A percentile compares a stretch with the other conserved stretches of the same genome.
Evolutionary conservation across 169 alveolate species (phyloP).

Genomic region (Eimeria acervulina): DNA sequence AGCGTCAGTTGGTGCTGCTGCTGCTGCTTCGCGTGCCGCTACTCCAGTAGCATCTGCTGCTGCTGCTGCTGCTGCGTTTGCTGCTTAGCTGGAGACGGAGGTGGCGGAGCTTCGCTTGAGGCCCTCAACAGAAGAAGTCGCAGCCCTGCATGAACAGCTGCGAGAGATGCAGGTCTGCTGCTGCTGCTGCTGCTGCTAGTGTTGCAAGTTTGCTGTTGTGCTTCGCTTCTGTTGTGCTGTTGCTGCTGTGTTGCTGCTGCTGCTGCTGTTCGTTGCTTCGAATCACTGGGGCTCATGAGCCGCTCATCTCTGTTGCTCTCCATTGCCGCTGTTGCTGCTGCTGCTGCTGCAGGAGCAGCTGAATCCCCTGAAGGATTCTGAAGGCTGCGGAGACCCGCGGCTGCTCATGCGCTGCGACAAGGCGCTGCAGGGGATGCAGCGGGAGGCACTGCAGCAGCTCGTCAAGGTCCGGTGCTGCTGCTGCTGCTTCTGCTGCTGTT

Average conservation of each 20-base stretch:
- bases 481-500: constrained; percentile 11
- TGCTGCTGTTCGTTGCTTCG: not conserved
- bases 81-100: constrained; percentile 52
- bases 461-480: constrained; percentile 67
- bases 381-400: constrained; percentile 68
- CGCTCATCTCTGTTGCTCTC: not conserved
- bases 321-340: constrained; percentile 41
- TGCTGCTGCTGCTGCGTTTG: constrained; percentile 4
- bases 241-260: constrained; percentile 60
- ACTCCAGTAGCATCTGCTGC: not conserved
- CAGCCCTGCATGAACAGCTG: constrained; percentile 35
- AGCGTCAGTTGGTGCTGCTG: constrained; percentile 43
- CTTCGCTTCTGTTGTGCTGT: constrained; percentile 37
- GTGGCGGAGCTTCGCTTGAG: constrained; percentile 51
- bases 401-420: constrained; percentile 68
- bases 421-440: constrained; percentile 63
- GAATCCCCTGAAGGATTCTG: constrained; percentile 32
- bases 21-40: constrained; percentile 39
- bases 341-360: constrained; percentile 74
- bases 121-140: constrained; percentile 47
- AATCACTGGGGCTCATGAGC: not conserved
- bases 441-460: constrained; percentile 67
- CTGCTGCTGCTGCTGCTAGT: constrained; percentile 57
- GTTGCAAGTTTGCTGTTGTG: not conserved
- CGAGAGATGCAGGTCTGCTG: constrained; percentile 64